Percentiles rank a stretch among this genome's conserved stretches.
These are phyloP conservation scores for Extremus antarcticus DNA, from an alignment of 495 filamentous ascomycete genomes.

Conservation along the genomic window DNA sequence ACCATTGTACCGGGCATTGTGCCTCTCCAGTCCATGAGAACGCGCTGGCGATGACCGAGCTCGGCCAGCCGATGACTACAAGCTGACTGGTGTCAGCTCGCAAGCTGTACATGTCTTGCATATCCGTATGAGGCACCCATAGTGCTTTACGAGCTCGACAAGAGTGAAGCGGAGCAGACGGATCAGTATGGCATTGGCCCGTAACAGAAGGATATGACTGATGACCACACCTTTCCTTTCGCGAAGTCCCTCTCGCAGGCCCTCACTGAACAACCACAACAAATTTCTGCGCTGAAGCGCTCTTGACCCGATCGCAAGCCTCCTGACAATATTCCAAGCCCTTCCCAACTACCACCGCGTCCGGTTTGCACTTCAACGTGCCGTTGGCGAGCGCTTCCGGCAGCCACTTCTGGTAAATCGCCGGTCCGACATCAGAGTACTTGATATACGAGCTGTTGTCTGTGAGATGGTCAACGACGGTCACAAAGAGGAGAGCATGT, in stretches of 20 bases:
- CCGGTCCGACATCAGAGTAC: slow-evolving; percentile 11
- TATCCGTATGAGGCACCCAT: too few relatives aligned
- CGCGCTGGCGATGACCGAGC: not conserved
- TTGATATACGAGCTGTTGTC: slow-evolving; percentile 2
- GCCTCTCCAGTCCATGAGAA: not conserved
- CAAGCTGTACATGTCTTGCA: too few relatives aligned
- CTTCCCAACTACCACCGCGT: slow-evolving; percentile 19
- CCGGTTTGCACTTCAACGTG: slow-evolving; percentile 28
- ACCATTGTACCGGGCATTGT: not conserved
- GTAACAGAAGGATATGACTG: too few relatives aligned
- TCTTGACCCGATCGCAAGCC: slow-evolving; percentile 17
- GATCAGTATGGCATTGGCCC: too few relatives aligned
- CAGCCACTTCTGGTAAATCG: slow-evolving; percentile 33
- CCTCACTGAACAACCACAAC: slow-evolving; percentile 19
- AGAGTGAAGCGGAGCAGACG: too few relatives aligned
- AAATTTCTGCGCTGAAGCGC: slow-evolving; percentile 23
- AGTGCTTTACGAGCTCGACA: too few relatives aligned
- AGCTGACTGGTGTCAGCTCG: not conserved
- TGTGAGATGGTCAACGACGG: not conserved
- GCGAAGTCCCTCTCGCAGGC: too few relatives aligned
- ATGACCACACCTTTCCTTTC: too few relatives aligned
- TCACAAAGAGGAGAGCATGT: not conserved
- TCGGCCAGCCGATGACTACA: not conserved
- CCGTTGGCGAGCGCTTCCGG: slow-evolving; percentile 27
- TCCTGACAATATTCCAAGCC: slow-evolving; percentile 24